phyloP scores from a whole-genome alignment of 331 rosid genomes.

The Rosa hybrid region DNA sequence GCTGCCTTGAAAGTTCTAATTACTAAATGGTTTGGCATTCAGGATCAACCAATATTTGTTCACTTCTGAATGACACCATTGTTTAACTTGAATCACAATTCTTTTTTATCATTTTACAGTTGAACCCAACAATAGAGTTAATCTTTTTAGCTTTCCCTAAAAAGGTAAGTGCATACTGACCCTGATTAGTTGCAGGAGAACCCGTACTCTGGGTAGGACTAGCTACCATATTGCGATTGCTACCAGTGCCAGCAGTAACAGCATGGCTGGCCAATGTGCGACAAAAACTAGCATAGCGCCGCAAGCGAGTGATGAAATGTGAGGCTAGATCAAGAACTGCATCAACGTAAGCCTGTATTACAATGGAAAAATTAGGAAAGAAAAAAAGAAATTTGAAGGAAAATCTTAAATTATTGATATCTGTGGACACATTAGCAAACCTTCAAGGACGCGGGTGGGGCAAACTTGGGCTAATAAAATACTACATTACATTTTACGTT shows the following conservation, averaged over 20 bases:
- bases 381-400: background rate
- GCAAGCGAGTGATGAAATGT: constrained; percentile 89
- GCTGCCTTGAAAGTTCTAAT: constrained; percentile 3
- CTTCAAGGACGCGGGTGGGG: background rate
- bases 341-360: constrained; percentile 89
- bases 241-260: constrained; percentile 79
- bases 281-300: constrained; percentile 90
- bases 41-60: background rate
- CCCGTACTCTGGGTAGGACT: constrained; percentile 77
- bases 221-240: constrained; percentile 79
- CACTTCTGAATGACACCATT: background rate
- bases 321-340: constrained; percentile 98
- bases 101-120: background rate
- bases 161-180: constrained; percentile 38
- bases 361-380: constrained; percentile 18
- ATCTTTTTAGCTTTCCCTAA: background rate
- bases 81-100: constrained; percentile 2
- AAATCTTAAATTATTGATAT: background rate
- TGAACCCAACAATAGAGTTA: background rate
- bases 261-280: constrained; percentile 97
- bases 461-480: background rate
- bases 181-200: constrained; percentile 79
- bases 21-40: constrained; percentile 8
- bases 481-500: background rate
- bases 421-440: background rate